Evolutionary conservation across 2,329 filamentous ascomycete species (phyloP).

Genomic region (Botrytis cinerea): DNA sequence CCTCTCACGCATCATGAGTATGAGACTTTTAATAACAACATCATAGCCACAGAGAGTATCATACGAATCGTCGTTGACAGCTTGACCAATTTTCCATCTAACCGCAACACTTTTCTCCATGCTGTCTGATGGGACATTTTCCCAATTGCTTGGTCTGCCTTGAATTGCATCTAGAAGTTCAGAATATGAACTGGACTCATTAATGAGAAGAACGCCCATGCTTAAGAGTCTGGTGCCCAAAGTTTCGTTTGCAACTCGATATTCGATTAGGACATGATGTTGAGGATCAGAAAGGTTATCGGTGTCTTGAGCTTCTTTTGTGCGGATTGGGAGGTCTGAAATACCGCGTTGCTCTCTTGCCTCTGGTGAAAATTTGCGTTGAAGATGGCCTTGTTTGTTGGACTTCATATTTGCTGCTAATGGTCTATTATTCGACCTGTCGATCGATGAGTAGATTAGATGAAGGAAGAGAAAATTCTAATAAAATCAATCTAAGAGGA

Average conservation of each 20-base stretch:
- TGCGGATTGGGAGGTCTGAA: neutral
- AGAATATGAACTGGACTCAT: neutral
- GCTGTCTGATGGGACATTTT: neutral
- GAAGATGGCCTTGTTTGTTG: fast-evolving
- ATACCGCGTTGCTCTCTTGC: neutral
- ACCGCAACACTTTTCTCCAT: neutral
- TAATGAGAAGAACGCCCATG: neutral
- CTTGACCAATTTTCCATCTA: constrained; percentile 5
- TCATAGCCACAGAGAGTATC: neutral
- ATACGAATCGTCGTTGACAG: neutral
- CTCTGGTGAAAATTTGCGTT: neutral
- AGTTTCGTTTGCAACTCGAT: neutral
- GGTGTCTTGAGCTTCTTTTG: neutral
- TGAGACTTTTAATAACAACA: neutral
- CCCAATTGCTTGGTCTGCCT: neutral
- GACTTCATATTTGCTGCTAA: neutral
- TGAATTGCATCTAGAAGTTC: neutral
- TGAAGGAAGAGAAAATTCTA: neutral
- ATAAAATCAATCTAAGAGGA: neutral
- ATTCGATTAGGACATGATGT: neutral
- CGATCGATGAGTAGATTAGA: neutral
- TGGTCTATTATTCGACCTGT: neutral
- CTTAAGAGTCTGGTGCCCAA: neutral
- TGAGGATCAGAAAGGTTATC: neutral
- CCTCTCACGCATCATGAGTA: neutral